Conservation (phyloP, 805 yeast genomes). For the Metschnikowia similis region DNA sequence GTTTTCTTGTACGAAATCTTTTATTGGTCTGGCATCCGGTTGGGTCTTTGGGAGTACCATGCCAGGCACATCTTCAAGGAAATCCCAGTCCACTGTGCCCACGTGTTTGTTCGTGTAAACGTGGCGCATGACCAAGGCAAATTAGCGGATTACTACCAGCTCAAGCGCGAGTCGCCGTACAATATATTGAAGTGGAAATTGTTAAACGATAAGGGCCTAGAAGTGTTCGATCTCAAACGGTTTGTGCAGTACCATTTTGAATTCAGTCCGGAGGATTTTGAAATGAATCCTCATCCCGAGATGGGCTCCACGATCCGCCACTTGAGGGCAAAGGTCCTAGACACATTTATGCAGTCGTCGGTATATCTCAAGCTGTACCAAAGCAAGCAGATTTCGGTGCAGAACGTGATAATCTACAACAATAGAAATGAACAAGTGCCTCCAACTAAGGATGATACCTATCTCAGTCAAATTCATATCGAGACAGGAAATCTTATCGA, state of each 20-base stretch:
- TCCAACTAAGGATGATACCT: constrained; percentile 19
- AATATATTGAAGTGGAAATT: constrained; percentile 18
- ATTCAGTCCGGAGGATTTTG: constrained; percentile 78
- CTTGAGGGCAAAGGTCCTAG: constrained; percentile 53
- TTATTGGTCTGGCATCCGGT: constrained; percentile 41
- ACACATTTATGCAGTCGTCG: constrained; percentile 46
- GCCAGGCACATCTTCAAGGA: constrained; percentile 64
- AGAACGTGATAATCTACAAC: constrained; percentile 28
- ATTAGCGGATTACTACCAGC: constrained; percentile 26
- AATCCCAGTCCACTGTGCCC: constrained; percentile 76
- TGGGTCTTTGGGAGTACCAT: constrained; percentile 45
- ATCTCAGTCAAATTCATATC: constrained; percentile 34
- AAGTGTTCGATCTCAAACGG: constrained; percentile 16
- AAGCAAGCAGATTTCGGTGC: constrained; percentile 4
- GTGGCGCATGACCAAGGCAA: constrained; percentile 21
- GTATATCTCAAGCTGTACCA: constrained; percentile 19
- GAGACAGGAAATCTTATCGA: constrained; percentile 43
- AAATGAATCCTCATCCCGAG: constrained; percentile 54
- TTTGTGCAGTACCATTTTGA: constrained; percentile 61
- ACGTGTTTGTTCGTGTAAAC: constrained; percentile 54
- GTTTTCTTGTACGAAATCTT: constrained; percentile 35
- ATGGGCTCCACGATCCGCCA: constrained; percentile 65
- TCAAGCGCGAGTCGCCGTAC: constrained; percentile 24
- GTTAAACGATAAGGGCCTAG: constrained; percentile 16
- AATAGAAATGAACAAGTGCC: constrained; percentile 24